Evolutionary conservation across 2,329 filamentous ascomycete species (phyloP).

Genomic region (Didymella segeticola): DNA sequence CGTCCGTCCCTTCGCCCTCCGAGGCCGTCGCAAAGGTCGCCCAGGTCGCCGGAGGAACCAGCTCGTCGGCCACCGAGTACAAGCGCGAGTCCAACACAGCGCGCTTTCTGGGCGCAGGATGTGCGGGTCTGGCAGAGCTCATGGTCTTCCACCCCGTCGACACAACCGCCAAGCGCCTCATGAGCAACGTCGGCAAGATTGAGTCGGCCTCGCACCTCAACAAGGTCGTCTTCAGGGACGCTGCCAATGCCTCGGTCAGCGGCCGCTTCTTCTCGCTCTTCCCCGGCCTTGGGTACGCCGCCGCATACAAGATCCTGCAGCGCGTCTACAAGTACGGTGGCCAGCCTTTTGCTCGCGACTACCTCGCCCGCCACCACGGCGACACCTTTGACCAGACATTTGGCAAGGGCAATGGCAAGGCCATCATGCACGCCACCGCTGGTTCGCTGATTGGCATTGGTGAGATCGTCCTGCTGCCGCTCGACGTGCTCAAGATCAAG

Average conservation of each 20-base stretch:
- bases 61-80: slow-evolving; percentile 62
- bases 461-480: slow-evolving; percentile 91
- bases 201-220: slow-evolving; percentile 72
- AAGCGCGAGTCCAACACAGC: slow-evolving; percentile 91
- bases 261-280: slow-evolving; percentile 94
- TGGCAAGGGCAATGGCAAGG: slow-evolving; percentile 96
- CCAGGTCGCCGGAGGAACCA: slow-evolving; percentile 34
- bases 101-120: slow-evolving; percentile 91
- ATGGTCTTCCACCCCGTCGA: slow-evolving; percentile 84
- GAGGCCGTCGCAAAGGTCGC: slow-evolving; percentile 18
- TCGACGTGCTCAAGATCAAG: slow-evolving; percentile 99
- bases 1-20: slow-evolving; percentile 10
- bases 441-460: slow-evolving; percentile 96
- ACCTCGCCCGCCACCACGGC: slow-evolving; percentile 79
- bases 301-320: slow-evolving; percentile 97
- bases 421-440: slow-evolving; percentile 95
- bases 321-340: slow-evolving; percentile 99
- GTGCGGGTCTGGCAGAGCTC: slow-evolving; percentile 90
- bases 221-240: slow-evolving; percentile 91
- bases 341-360: slow-evolving; percentile 93
- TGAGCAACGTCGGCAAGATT: slow-evolving; percentile 92
- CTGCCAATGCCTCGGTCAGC: slow-evolving; percentile 71
- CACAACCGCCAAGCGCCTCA: slow-evolving; percentile 97
- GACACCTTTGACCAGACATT: slow-evolving; percentile 86
- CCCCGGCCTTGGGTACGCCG: slow-evolving; percentile 94